phyloP scores from a whole-genome alignment of 257 asterid genomes.

The Solanum dulcamara region DNA sequence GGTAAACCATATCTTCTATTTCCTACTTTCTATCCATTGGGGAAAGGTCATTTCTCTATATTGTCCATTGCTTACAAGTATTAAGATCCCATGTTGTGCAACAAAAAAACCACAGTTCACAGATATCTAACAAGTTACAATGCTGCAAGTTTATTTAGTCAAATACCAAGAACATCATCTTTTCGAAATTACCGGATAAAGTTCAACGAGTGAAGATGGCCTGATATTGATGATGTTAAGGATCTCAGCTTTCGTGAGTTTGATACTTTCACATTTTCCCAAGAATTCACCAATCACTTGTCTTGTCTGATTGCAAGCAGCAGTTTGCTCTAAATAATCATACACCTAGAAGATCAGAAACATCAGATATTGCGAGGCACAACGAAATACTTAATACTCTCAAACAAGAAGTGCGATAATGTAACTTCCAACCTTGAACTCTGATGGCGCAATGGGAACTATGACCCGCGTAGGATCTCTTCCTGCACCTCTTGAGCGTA shows the following conservation, averaged over 20 bases:
- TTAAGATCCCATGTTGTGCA: not conserved
- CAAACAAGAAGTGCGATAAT: not conserved
- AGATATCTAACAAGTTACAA: not conserved
- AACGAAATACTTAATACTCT: not conserved
- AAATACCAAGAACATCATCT: not conserved
- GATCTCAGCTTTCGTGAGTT: conserved; percentile 61
- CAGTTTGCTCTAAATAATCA: conserved; percentile 58
- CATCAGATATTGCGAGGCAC: not conserved
- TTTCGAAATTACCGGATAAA: conserved; percentile 37
- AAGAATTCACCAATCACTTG: conserved; percentile 23
- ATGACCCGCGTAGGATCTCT: conserved; percentile 57
- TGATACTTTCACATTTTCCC: conserved; percentile 34
- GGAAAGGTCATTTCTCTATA: not conserved
- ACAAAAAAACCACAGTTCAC: not conserved
- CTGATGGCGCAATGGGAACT: conserved; percentile 47
- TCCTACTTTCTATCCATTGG: not conserved
- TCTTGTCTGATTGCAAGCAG: conserved; percentile 58
- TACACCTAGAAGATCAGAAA: conserved; percentile 26
- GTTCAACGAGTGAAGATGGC: conserved; percentile 45
- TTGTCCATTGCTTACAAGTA: not conserved
- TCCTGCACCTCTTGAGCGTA: conserved; percentile 77
- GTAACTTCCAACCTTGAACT: conserved; percentile 52
- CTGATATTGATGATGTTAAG: conserved; percentile 57
- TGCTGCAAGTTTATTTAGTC: not conserved
- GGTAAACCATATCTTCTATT: not conserved